phyloP scores from a whole-genome alignment of 257 asterid genomes.

The Solanum dulcamara region DNA sequence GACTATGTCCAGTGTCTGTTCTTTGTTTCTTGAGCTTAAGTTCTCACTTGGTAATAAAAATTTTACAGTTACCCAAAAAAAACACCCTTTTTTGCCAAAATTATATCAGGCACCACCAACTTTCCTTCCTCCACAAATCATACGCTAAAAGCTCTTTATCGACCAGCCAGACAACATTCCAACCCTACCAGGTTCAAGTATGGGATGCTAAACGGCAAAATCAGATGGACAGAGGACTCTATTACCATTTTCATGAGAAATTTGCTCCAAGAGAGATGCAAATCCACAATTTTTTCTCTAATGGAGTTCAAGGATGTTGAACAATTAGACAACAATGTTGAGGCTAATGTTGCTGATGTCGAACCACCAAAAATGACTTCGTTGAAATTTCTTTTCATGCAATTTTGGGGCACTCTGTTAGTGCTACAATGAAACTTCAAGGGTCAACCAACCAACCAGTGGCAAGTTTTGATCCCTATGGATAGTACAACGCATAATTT shows the following conservation, averaged over 20 bases:
- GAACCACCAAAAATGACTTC: not conserved
- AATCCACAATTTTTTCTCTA: not conserved
- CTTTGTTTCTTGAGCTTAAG: too few relatives aligned
- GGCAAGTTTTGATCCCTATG: not conserved
- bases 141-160: not conserved
- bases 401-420: not conserved
- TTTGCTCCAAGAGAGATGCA: not conserved
- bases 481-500: not conserved
- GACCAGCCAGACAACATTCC: not conserved
- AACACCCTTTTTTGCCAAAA: not conserved
- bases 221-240: not conserved
- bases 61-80: too few relatives aligned
- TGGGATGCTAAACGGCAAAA: not conserved
- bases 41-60: too few relatives aligned
- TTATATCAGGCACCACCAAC: not conserved
- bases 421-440: not conserved
- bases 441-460: not conserved
- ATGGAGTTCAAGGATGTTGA: not conserved
- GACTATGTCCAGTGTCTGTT: too few relatives aligned
- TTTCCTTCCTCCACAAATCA: not conserved
- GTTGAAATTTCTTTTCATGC: not conserved
- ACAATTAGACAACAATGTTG: not conserved
- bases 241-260: not conserved
- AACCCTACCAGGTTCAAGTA: not conserved
- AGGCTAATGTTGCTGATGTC: not conserved